Conservation (phyloP, 2,329 filamentous ascomycete species). For the Trichophyton schoenleinii region DNA sequence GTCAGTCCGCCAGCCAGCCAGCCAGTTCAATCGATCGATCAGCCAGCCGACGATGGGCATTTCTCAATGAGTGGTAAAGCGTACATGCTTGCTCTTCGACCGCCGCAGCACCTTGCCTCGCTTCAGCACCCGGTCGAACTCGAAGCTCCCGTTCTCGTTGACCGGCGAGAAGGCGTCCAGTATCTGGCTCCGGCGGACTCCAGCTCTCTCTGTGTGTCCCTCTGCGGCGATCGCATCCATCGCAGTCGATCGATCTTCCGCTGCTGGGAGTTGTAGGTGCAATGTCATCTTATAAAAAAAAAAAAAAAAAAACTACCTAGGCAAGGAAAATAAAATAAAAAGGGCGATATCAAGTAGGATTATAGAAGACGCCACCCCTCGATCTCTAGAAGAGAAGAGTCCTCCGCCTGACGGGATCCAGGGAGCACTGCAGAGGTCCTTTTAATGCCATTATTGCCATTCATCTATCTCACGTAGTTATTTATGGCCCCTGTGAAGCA, state of each 20-base stretch:
- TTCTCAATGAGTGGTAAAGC: conserved; percentile 6
- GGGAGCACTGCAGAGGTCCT: background rate
- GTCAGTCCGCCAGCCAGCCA: background rate
- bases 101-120: conserved; percentile 75
- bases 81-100: conserved; percentile 84
- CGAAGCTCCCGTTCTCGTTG: conserved; percentile 89
- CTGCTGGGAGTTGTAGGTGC: background rate
- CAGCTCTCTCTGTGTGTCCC: conserved; percentile 6
- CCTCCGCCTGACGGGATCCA: background rate
- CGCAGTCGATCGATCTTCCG: background rate
- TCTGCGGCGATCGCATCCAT: background rate
- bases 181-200: conserved; percentile 32
- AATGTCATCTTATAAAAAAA: background rate
- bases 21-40: conserved; percentile 8
- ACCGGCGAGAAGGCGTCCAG: conserved; percentile 68
- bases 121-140: conserved; percentile 89
- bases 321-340: no score
- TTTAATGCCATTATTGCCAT: background rate
- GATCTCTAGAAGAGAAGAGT: background rate
- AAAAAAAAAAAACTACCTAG: background rate
- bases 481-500: background rate
- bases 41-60: background rate
- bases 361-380: background rate
- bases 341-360: background rate
- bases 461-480: background rate